Percentiles rank a stretch among this genome's conserved stretches.
These are phyloP conservation scores for Corynespora cassiicola DNA, from an alignment of 2,329 filamentous ascomycete genomes.

Conservation along the genomic window DNA sequence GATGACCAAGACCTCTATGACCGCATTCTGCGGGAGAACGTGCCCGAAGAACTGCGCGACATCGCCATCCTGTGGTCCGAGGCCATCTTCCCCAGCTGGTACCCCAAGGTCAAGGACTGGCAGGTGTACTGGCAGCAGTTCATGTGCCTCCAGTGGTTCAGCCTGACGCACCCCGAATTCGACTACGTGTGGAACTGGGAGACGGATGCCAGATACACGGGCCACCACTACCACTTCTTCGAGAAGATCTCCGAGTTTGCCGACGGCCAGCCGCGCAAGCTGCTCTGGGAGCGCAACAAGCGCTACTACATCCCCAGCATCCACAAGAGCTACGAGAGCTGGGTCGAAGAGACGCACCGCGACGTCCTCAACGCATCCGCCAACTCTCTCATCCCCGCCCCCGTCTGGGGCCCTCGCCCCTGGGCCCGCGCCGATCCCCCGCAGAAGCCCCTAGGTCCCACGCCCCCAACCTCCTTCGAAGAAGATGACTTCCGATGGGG, in stretches of 20 bases:
- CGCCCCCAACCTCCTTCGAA: slow-evolving; percentile 74
- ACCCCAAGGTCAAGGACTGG: slow-evolving; percentile 57
- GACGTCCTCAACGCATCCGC: slow-evolving; percentile 48
- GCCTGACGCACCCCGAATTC: slow-evolving; percentile 77
- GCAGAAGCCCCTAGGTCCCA: slow-evolving; percentile 79
- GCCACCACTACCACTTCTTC: slow-evolving; percentile 82
- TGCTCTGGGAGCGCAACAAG: slow-evolving; percentile 65
- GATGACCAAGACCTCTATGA: slow-evolving; percentile 66
- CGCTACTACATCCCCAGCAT: slow-evolving; percentile 62
- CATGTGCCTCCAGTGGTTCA: slow-evolving; percentile 77
- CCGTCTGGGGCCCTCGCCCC: slow-evolving; percentile 84
- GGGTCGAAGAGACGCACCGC: slow-evolving; percentile 51
- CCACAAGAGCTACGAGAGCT: slow-evolving; percentile 58
- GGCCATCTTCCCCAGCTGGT: slow-evolving; percentile 54
- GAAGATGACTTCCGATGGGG: slow-evolving; percentile 87
- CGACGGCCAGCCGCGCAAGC: slow-evolving; percentile 61
- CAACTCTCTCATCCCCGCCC: slow-evolving; percentile 55
- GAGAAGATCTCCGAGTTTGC: slow-evolving; percentile 66
- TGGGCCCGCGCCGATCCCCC: slow-evolving; percentile 61
- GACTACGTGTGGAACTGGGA: slow-evolving; percentile 88
- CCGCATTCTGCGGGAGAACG: slow-evolving; percentile 64
- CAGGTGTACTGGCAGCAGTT: slow-evolving; percentile 66
- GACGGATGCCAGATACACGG: slow-evolving; percentile 79
- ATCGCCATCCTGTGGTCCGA: slow-evolving; percentile 80
- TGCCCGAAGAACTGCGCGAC: slow-evolving; percentile 73